phyloP scores from a whole-genome alignment of 768 basidiomycete species.

The Serpula lacrymans region DNA sequence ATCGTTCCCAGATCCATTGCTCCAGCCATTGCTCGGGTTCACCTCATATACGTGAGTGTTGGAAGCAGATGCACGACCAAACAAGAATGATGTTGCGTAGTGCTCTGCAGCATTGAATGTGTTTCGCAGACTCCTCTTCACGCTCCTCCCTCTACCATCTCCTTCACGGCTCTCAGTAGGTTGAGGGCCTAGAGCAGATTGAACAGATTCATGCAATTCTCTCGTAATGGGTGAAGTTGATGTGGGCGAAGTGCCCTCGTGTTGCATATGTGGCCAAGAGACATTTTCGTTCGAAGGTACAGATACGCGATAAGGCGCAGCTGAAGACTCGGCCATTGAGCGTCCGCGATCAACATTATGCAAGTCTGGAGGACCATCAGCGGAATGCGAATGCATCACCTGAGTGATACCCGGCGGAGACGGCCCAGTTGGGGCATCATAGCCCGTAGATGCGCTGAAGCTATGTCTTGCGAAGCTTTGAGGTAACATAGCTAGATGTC shows the following conservation, averaged over 20 bases:
- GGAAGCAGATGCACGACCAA: constrained; percentile 46
- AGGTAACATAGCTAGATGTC: constrained; percentile 13
- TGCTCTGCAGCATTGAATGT: constrained; percentile 70
- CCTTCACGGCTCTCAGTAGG: constrained; percentile 28
- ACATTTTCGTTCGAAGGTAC: constrained; percentile 18
- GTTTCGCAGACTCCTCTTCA: constrained; percentile 62
- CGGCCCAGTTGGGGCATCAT: constrained; percentile 16
- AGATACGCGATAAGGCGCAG: neutral
- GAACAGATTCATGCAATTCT: constrained; percentile 41
- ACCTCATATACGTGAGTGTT: constrained; percentile 12
- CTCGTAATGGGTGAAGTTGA: constrained; percentile 31
- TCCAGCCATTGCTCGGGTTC: constrained; percentile 1
- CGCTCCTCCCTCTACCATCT: constrained; percentile 54
- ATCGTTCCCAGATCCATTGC: constrained; percentile 11
- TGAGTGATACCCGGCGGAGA: constrained; percentile 29
- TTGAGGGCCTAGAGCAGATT: constrained; percentile 27
- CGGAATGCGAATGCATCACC: constrained; percentile 36
- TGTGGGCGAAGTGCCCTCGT: constrained; percentile 35
- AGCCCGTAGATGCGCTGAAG: constrained; percentile 19
- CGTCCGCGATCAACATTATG: too few species aligned
- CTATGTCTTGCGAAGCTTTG: constrained; percentile 17
- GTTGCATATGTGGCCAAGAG: constrained; percentile 39
- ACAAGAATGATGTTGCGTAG: constrained; percentile 61
- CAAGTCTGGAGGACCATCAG: constrained; percentile 21
- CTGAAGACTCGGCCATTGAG: constrained; percentile 1